Evolutionary conservation across 768 basidiomycete genomes (phyloP), one percentile per base, ranked within the genome.

Genomic region (Termitomyces sp.): DNA sequence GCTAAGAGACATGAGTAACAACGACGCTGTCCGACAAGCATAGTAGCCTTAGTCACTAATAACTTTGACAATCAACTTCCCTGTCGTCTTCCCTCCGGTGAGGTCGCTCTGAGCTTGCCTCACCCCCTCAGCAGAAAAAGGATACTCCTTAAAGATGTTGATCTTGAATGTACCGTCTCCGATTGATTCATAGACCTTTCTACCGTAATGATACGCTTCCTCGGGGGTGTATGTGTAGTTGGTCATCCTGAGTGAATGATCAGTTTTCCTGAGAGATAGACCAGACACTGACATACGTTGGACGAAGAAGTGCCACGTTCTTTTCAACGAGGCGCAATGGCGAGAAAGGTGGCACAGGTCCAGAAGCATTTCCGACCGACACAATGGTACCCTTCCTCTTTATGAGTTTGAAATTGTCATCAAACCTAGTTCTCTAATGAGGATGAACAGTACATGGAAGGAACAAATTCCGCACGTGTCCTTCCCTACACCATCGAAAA

Each of bases 401-500:
- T 61, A 90, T 76, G 69, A 93, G 74, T 68, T 85, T 80, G 71
- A 96, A 90, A 73, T 95, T 77, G 57, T 79, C 77, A 58, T 91
- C 88, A 66, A 88, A 89, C 5, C 88, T 90, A 49, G 15, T 30
- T 8, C 19, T 19, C n/a, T 17, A 10, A 26, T 51, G 17, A 54
- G 41, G n/a, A 52, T 32, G 30, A 21, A 54, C n/a, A 45, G 46
- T n/a, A 30, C 38, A 17, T 32, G 30, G n/a, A 5, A 26, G 24
- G 1, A 10, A 34, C n/a, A 28, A 10, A 15, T 35, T 21, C 76
- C 88, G 55, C 71, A 95, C 81, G 94, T 98, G 67, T 93, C 90
- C 74, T 90, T 95, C 1, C 96, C 96, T n/a, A 99, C 93, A 28
- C 96, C 96, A 64, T 99, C 96, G 64, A 88, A 96, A 22, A 93